Conservation (phyloP, 805 yeast genomes). For the Kodamaea jinghongensis region DNA sequence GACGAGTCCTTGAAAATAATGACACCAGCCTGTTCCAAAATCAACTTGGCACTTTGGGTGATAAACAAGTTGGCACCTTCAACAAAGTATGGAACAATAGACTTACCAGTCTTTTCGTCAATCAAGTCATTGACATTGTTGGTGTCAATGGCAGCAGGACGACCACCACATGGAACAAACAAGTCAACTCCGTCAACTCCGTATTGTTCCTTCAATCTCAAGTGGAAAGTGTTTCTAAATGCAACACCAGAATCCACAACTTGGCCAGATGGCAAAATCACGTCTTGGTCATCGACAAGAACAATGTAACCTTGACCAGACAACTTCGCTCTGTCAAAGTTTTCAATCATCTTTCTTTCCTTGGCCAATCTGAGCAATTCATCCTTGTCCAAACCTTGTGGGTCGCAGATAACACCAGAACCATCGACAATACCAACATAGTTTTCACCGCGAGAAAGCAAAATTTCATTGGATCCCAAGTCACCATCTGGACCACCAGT, state of each 20-base stretch:
- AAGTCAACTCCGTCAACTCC: constrained; percentile 63
- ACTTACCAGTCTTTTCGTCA: constrained; percentile 71
- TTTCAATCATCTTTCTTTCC: constrained; percentile 68
- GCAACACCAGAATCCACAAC: constrained; percentile 78
- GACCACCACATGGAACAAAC: constrained; percentile 98
- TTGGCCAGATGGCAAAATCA: constrained; percentile 73
- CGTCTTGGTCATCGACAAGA: constrained; percentile 79
- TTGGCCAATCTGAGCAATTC: constrained; percentile 80
- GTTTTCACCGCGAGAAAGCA: constrained; percentile 75
- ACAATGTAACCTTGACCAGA: constrained; percentile 77
- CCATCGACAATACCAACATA: constrained; percentile 94
- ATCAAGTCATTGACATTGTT: constrained; percentile 73
- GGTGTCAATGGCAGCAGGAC: constrained; percentile 93
- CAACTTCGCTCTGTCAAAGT: constrained; percentile 64
- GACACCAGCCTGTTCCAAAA: constrained; percentile 83
- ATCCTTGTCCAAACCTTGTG: constrained; percentile 76
- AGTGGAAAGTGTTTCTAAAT: constrained; percentile 89
- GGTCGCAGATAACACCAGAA: constrained; percentile 91
- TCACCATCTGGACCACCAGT: constrained; percentile 99
- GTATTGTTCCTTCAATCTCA: constrained; percentile 62
- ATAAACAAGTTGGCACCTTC: constrained; percentile 97
- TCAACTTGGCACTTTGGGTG: constrained; percentile 89
- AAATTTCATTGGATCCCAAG: constrained; percentile 91
- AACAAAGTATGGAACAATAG: constrained; percentile 80
- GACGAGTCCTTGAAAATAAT: constrained; percentile 92